Conservation (phyloP, 495 filamentous ascomycete species). For the Trichocladium antarcticum region DNA sequence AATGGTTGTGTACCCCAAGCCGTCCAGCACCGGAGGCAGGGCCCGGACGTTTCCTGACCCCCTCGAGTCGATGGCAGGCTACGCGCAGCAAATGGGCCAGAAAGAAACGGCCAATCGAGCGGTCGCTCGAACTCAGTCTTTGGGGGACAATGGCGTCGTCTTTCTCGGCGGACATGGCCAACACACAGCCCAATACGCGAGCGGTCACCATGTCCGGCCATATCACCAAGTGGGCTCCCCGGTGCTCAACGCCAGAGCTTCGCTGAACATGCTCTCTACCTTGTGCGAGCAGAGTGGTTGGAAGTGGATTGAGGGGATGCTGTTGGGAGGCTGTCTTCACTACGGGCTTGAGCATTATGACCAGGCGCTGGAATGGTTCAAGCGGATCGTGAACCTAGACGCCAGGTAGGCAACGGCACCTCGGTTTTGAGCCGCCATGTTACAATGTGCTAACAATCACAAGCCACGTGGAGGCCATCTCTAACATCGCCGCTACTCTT, state of each 20-base stretch:
- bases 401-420: constrained; percentile 45
- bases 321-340: constrained; percentile 83
- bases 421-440: background rate
- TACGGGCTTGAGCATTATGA: constrained; percentile 86
- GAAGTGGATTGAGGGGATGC: constrained; percentile 93
- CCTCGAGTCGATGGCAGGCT: constrained; percentile 7
- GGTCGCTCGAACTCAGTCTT: background rate
- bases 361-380: constrained; percentile 81
- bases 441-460: constrained; percentile 20
- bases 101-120: constrained; percentile 14
- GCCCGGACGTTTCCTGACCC: background rate
- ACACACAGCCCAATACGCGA: constrained; percentile 11
- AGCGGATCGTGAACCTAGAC: constrained; percentile 71
- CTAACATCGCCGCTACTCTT: constrained; percentile 81
- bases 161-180: constrained; percentile 5
- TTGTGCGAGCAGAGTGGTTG: constrained; percentile 79
- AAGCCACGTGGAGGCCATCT: constrained; percentile 90
- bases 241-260: constrained; percentile 47
- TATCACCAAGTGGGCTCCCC: constrained; percentile 21
- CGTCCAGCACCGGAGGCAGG: constrained; percentile 27
- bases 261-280: constrained; percentile 68
- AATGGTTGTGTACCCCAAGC: constrained; percentile 40
- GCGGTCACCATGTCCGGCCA: constrained; percentile 3
- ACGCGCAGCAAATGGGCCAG: constrained; percentile 19
- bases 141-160: constrained; percentile 8